phyloP scores from a whole-genome alignment of 2,329 filamentous ascomycete species.

The Penicillium sp. region DNA sequence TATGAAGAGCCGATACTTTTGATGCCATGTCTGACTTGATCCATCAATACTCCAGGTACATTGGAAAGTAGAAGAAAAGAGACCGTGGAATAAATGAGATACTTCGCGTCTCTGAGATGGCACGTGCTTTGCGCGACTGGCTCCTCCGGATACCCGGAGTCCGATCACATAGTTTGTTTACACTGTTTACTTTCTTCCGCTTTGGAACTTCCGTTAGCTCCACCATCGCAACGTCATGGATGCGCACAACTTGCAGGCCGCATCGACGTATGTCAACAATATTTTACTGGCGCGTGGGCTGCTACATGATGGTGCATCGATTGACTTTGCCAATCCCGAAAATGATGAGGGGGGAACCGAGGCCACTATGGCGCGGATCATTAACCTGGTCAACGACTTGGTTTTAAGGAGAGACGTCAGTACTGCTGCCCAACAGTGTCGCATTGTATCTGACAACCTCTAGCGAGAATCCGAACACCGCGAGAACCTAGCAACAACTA shows the following conservation, averaged over 20 bases:
- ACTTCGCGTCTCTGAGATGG: neutral
- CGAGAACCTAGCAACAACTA: slow-evolving; percentile 75
- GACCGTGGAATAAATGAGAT: neutral
- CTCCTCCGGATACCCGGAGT: slow-evolving; percentile 18
- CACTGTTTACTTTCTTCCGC: slow-evolving; percentile 47
- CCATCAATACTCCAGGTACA: neutral
- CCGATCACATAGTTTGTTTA: neutral
- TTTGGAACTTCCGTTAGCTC: slow-evolving; percentile 32
- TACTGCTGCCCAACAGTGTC: slow-evolving; percentile 17
- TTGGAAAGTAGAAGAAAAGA: neutral
- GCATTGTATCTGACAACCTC: slow-evolving; percentile 9
- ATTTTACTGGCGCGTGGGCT: slow-evolving; percentile 64
- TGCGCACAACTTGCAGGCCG: slow-evolving; percentile 56
- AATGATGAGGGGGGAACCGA: slow-evolving; percentile 60
- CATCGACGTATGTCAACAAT: slow-evolving; percentile 66
- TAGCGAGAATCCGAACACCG: slow-evolving; percentile 88
- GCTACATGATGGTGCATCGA: slow-evolving; percentile 56
- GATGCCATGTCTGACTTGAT: slow-evolving; percentile 6
- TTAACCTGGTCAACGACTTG: slow-evolving; percentile 91
- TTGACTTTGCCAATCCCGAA: slow-evolving; percentile 79
- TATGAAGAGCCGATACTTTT: slow-evolving; percentile 31
- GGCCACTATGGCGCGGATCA: slow-evolving; percentile 79
- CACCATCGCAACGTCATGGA: slow-evolving; percentile 39
- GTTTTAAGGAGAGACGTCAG: slow-evolving; percentile 85
- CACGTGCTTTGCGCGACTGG: slow-evolving; percentile 24